Percentiles rank a stretch among this genome's conserved stretches.
These are phyloP conservation scores for Irpex sp. DNA, from an alignment of 1,284 basidiomycete genomes.

Conservation along the genomic window DNA sequence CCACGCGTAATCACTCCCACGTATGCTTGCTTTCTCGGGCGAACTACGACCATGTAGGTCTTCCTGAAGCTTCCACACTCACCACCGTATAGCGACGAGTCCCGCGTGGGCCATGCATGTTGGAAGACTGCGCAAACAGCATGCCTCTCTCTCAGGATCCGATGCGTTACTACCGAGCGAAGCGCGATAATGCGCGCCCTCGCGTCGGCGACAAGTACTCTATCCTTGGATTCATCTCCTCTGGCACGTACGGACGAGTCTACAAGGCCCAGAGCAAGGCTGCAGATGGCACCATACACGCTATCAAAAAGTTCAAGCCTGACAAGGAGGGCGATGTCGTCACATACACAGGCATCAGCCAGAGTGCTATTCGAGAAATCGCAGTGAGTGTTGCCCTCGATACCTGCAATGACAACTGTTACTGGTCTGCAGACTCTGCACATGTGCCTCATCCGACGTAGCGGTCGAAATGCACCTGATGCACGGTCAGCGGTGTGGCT, in stretches of 20 bases:
- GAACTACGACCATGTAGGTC: background rate
- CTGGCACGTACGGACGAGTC: slow-evolving; percentile 96
- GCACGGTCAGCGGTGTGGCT: background rate
- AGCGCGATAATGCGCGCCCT: slow-evolving; percentile 65
- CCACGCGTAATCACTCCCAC: background rate
- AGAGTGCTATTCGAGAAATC: slow-evolving; percentile 95
- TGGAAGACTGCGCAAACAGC: background rate
- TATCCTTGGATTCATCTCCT: slow-evolving; percentile 96
- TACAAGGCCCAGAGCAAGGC: slow-evolving; percentile 91
- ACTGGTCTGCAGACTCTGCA: too few species aligned
- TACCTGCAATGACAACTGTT: background rate
- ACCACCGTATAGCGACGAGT: background rate
- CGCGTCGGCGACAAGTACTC: slow-evolving; percentile 80
- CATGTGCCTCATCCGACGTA: background rate
- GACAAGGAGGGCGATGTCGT: slow-evolving; percentile 95
- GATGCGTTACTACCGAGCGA: slow-evolving; percentile 83
- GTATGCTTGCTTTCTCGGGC: background rate
- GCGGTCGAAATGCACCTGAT: background rate
- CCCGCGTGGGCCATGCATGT: background rate
- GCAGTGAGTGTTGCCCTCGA: slow-evolving; percentile 55
- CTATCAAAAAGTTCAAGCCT: slow-evolving; percentile 99
- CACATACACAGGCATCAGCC: slow-evolving; percentile 96
- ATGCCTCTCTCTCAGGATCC: slow-evolving; percentile 39
- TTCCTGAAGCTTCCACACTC: background rate
- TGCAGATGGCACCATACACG: slow-evolving; percentile 70